These are phyloP conservation scores for Conoideocrella luteorostrata DNA, from an alignment of 2,329 filamentous ascomycete species.

Conservation along the genomic window DNA sequence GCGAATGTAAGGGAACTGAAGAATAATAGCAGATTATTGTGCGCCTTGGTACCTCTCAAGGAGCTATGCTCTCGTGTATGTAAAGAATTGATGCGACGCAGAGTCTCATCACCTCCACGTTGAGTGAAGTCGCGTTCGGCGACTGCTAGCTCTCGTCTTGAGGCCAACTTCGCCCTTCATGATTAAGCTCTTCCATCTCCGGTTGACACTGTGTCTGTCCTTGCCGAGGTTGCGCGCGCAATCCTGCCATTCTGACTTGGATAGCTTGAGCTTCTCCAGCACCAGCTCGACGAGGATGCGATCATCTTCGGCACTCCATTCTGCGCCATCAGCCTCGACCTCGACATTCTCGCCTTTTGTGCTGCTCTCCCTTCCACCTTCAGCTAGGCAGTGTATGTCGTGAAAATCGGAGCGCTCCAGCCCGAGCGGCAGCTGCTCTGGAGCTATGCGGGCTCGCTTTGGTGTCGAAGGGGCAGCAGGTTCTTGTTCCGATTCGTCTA, in stretches of 20 bases:
- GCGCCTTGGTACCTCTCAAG: too few species aligned
- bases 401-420: slow-evolving; percentile 55
- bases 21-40: too few species aligned
- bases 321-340: slow-evolving; percentile 37
- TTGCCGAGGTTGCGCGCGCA: slow-evolving; percentile 58
- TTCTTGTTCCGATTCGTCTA: slow-evolving; percentile 12
- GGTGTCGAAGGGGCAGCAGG: slow-evolving; percentile 42
- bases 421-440: slow-evolving; percentile 53
- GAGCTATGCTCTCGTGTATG: slow-evolving; percentile 11
- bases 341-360: slow-evolving; percentile 32
- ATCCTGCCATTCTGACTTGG: slow-evolving; percentile 61
- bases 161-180: slow-evolving; percentile 53
- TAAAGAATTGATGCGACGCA: too few species aligned
- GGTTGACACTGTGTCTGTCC: slow-evolving; percentile 49
- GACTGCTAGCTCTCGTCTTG: slow-evolving; percentile 38
- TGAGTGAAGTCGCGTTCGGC: slow-evolving; percentile 41
- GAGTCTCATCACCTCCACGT: slow-evolving; percentile 37
- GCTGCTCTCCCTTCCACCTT: slow-evolving; percentile 17
- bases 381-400: slow-evolving; percentile 33
- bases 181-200: slow-evolving; percentile 59
- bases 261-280: slow-evolving; percentile 58
- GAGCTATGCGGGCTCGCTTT: slow-evolving; percentile 54
- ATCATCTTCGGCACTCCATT: slow-evolving; percentile 59
- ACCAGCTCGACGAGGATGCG: slow-evolving; percentile 61
- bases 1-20: background rate